Percentiles rank a stretch among this genome's conserved stretches.
phyloP scores from a whole-genome alignment of 1,284 basidiomycete genomes.

The Omphalotus olearius region DNA sequence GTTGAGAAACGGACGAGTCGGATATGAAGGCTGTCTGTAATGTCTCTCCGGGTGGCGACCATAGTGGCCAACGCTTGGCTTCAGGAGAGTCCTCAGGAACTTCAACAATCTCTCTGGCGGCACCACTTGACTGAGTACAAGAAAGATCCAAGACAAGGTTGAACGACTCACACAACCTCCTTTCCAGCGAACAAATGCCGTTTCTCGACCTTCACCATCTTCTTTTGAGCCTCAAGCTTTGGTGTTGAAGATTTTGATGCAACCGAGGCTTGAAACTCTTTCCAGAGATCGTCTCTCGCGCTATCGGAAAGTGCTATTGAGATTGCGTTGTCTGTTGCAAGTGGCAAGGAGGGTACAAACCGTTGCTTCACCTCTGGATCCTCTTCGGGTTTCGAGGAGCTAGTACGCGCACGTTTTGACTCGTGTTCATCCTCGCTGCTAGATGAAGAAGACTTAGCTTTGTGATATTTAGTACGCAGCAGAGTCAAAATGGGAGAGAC shows the following conservation, averaged over 20 bases:
- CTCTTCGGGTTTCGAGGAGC: conserved; percentile 22
- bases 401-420: conserved; percentile 24
- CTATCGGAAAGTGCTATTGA: conserved; percentile 23
- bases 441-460: conserved; percentile 31
- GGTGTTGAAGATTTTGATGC: conserved; percentile 19
- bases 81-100: conserved; percentile 69
- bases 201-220: conserved; percentile 62
- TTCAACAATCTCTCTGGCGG: conserved; percentile 61
- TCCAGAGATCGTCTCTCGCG: conserved; percentile 52
- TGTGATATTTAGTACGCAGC: conserved; percentile 2
- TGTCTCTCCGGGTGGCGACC: conserved; percentile 27
- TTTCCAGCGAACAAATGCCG: conserved; percentile 72
- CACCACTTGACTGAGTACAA: conserved; percentile 19
- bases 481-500: not conserved
- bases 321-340: not conserved
- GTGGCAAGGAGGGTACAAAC: conserved; percentile 25
- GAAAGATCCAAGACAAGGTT: conserved; percentile 3
- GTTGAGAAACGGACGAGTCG: conserved; percentile 1
- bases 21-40: conserved; percentile 1
- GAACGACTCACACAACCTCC: conserved; percentile 53
- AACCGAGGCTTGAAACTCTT: conserved; percentile 54
- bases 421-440: conserved; percentile 29
- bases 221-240: conserved; percentile 20
- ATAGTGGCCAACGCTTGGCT: conserved; percentile 68
- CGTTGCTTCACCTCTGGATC: conserved; percentile 38